phyloP scores from a whole-genome alignment of 805 yeast species.

The Metschnikowia amazonensis region DNA sequence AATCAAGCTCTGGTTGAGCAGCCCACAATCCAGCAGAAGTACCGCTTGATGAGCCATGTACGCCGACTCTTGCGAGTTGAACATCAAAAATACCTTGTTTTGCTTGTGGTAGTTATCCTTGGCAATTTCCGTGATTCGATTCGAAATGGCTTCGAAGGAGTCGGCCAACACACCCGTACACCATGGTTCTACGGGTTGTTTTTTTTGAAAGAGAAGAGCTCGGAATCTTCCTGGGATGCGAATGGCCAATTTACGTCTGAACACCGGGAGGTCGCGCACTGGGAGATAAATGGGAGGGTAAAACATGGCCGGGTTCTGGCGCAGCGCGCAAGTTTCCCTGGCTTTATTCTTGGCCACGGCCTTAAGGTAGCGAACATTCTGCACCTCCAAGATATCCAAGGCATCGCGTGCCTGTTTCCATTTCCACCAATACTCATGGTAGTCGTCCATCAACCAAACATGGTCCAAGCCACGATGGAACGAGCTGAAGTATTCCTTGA shows the following conservation, averaged over 20 bases:
- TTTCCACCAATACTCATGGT: conserved; percentile 17
- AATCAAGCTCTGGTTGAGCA: conserved; percentile 40
- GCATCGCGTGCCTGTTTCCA: conserved; percentile 25
- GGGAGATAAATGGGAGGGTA: conserved; percentile 33
- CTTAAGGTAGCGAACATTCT: conserved; percentile 7
- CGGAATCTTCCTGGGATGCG: conserved; percentile 31
- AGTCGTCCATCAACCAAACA: conserved; percentile 55
- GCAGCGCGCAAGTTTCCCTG: neutral
- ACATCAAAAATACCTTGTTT: conserved; percentile 59
- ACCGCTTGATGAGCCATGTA: conserved; percentile 61
- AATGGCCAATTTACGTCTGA: conserved; percentile 20
- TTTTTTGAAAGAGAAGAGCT: conserved; percentile 20
- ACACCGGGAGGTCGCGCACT: conserved; percentile 19
- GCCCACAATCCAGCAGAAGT: conserved; percentile 38
- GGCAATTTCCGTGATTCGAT: conserved; percentile 10
- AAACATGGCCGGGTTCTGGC: conserved; percentile 16
- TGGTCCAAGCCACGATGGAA: conserved; percentile 54
- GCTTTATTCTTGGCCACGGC: neutral
- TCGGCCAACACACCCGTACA: conserved; percentile 21
- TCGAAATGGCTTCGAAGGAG: conserved; percentile 8
- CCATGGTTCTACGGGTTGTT: conserved; percentile 26
- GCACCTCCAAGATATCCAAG: conserved; percentile 26
- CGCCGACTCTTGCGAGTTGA: conserved; percentile 53
- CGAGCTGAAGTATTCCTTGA: conserved; percentile 30
- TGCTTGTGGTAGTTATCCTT: conserved; percentile 21